These are phyloP conservation scores for Annulohypoxylon truncatum DNA, from an alignment of 2,329 filamentous ascomycete species.

Conservation along the genomic window DNA sequence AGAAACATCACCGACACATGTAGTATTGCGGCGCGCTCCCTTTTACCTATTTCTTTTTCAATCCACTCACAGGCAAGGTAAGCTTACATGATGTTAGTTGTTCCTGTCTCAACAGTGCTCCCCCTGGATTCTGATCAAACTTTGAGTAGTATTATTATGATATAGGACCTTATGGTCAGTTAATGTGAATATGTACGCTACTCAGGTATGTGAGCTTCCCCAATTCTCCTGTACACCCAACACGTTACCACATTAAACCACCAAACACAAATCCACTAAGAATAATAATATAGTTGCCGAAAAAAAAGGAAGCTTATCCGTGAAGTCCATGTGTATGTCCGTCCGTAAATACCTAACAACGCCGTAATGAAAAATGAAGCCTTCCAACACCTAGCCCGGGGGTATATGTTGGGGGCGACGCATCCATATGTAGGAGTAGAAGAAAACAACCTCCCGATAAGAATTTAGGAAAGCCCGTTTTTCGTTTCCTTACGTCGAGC, in stretches of 20 bases:
- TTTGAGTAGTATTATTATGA: neutral
- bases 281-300: conserved; percentile 8
- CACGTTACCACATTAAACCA: neutral
- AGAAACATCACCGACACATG: neutral
- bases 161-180: neutral
- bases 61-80: neutral
- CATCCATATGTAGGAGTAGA: neutral
- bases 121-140: neutral
- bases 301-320: neutral
- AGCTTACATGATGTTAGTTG: conserved; percentile 13
- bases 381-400: neutral
- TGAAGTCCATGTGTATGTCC: neutral
- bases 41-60: neutral
- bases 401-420: neutral
- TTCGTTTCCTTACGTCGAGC: neutral
- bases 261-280: neutral
- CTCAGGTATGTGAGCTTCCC: conserved; percentile 8
- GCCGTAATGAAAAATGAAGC: neutral
- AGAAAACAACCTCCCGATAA: neutral
- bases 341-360: neutral
- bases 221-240: neutral
- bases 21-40: neutral
- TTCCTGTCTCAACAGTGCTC: neutral
- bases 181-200: neutral
- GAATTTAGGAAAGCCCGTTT: neutral